phyloP scores from a whole-genome alignment of 129 eudicot genomes.

The Flaveria trinervia region DNA sequence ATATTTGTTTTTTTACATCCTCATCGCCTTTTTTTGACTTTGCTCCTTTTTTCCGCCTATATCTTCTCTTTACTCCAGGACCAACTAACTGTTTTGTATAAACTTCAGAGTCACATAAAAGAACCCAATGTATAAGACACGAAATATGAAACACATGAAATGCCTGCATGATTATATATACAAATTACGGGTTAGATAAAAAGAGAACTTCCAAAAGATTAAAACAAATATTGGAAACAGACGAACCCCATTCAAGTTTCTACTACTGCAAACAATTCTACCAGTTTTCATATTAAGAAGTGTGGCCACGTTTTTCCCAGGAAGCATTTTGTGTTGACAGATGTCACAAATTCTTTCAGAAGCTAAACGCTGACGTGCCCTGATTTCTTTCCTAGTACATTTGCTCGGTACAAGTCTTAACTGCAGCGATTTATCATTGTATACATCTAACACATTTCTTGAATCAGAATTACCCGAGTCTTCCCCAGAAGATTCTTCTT shows the following conservation, averaged over 20 bases:
- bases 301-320: constrained; percentile 84
- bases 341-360: constrained; percentile 82
- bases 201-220: background rate
- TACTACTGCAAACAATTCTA: constrained; percentile 83
- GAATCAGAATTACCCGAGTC: constrained; percentile 34
- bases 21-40: constrained; percentile 38
- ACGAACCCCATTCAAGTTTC: constrained; percentile 83
- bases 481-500: constrained; percentile 63
- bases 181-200: background rate
- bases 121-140: constrained; percentile 93
- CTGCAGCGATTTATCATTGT: constrained; percentile 67
- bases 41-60: constrained; percentile 53
- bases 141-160: constrained; percentile 88
- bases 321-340: constrained; percentile 92
- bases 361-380: constrained; percentile 59
- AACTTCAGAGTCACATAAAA: constrained; percentile 74
- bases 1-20: constrained; percentile 45
- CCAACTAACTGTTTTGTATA: constrained; percentile 44
- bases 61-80: constrained; percentile 46
- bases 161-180: constrained; percentile 59
- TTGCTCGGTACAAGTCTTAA: constrained; percentile 55
- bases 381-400: constrained; percentile 63
- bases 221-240: background rate
- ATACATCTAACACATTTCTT: constrained; percentile 41
- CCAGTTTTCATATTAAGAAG: constrained; percentile 83